Base-by-base conservation (phyloP, 1,139 yeast genomes). In the Magnusiomyces suaveolens region DNA sequence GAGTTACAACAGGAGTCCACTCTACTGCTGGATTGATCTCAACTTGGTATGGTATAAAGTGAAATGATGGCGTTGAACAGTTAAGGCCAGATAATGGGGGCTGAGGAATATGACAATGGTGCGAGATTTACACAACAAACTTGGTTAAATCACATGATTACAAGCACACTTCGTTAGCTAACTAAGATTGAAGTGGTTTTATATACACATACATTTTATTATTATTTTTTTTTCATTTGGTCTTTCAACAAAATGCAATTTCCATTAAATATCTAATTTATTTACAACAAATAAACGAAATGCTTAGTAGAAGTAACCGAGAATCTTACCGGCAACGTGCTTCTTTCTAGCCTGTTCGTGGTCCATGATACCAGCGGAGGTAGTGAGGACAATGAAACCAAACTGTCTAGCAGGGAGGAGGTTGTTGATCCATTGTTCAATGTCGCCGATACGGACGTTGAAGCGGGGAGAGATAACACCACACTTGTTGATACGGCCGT, bases 291-390 rank as follows among this genome's bases (percentile, higher is more conserved):
- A n/a, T 10, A 38, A 38, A 38, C 20, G 6, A 38, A 38, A n/a
- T 38, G 54, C 44, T 62, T 84, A 88, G 81, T 90, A 90, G 64
- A 90, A 96, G 76, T 87, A 90, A 71, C 97, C 97, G 72, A 90
- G 83, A 72, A 90, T 84, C 80, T 90, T 90, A 76, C 97, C 97
- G 67, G 97, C 88, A 68, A 90, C 97, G 78, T 92, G 97, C 87
- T 92, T 92, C 84, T 97, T 87, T 84, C 97, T 89, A 68, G 98
- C 98, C 81, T 92, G 97, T 80, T 92, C 98, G 80, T 92, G 98
- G 81, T 92, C 97, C 96, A 92, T 89, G 69, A 92, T 92, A 78
- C 98, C 98, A 69, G 97, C 96, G 69, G 98, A 92, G 68, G 98
- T 92, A 75, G 98, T 90, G 72, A 90, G 83, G 75, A 90, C 86